Evolutionary conservation across 1,139 yeast species (phyloP).

Genomic region (Lodderomyces theae): DNA sequence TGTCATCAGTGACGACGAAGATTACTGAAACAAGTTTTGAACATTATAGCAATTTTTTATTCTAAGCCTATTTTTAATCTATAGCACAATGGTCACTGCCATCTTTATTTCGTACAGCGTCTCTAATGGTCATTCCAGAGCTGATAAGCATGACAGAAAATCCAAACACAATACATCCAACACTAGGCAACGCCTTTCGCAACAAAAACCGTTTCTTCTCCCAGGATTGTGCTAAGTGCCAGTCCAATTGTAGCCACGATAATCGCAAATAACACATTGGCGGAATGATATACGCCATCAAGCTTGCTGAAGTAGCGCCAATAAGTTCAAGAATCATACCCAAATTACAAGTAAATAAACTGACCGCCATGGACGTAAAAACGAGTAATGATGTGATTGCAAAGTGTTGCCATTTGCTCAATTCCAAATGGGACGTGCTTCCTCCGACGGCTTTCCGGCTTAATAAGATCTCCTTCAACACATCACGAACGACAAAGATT

Average conservation of each 20-base stretch:
- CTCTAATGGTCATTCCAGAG: conserved; percentile 62
- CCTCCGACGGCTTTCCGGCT: conserved; percentile 18
- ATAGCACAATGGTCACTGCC: conserved; percentile 38
- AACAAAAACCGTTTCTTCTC: conserved; percentile 30
- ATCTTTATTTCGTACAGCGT: conserved; percentile 17
- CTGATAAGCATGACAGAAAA: conserved; percentile 73
- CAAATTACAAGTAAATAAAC: conserved; percentile 79
- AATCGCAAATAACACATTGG: conserved; percentile 77
- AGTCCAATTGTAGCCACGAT: conserved; percentile 48
- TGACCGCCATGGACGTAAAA: conserved; percentile 67
- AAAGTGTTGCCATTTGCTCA: conserved; percentile 53
- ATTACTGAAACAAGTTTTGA: conserved; percentile 14
- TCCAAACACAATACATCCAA: conserved; percentile 69
- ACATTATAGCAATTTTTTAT: background rate
- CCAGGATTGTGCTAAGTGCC: conserved; percentile 29
- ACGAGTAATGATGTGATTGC: conserved; percentile 67
- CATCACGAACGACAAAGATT: conserved; percentile 86
- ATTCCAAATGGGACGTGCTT: conserved; percentile 38
- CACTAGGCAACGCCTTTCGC: conserved; percentile 48
- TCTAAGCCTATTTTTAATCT: conserved; percentile 25
- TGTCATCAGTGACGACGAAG: conserved; percentile 27
- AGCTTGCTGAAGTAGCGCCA: conserved; percentile 90
- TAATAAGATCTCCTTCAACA: conserved; percentile 60
- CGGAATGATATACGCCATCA: conserved; percentile 90
- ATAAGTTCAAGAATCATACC: conserved; percentile 87